Percentiles rank a stretch among this genome's conserved stretches.
These are phyloP conservation scores for Acorus calamus DNA, from an alignment of 106 monocot genomes.

Conservation along the genomic window DNA sequence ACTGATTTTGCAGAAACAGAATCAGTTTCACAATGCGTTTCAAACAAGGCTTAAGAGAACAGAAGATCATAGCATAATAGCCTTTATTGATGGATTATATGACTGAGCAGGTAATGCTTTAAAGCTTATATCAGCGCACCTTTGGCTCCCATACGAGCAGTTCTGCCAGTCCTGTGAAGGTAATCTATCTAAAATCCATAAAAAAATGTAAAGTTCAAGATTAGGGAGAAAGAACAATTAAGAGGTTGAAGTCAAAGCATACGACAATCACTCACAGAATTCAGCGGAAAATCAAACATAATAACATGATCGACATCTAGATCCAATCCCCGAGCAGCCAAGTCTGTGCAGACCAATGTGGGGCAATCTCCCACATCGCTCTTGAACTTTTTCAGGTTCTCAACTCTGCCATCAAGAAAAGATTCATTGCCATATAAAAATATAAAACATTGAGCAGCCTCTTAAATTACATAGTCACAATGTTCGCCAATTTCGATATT, in stretches of 20 bases:
- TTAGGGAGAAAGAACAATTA: neutral
- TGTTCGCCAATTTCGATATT: no score
- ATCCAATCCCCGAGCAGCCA: conserved; percentile 95
- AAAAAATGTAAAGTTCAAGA: neutral
- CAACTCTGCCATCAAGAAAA: conserved; percentile 44
- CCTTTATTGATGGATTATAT: no score
- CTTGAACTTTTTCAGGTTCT: conserved; percentile 95
- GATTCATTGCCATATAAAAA: neutral
- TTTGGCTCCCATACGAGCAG: conserved; percentile 99
- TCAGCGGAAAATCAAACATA: conserved; percentile 94
- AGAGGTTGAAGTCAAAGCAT: neutral
- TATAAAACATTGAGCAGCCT: no score
- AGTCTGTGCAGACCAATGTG: conserved; percentile 92
- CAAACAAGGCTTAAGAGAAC: neutral
- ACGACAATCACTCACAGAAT: conserved; percentile 49
- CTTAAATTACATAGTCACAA: no score
- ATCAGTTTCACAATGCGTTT: no score
- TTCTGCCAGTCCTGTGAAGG: conserved; percentile 96
- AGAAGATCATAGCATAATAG: neutral
- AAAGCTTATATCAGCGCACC: conserved; percentile 22
- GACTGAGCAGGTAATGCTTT: no score
- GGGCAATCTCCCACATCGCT: conserved; percentile 94
- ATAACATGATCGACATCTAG: conserved; percentile 98
- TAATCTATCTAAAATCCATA: conserved; percentile 68
- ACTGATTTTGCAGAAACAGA: no score